A percentile compares a stretch with the other conserved stretches of the same genome.
Conservation (phyloP, 2,329 filamentous ascomycete genomes). For the Aspergillus sp. region DNA sequence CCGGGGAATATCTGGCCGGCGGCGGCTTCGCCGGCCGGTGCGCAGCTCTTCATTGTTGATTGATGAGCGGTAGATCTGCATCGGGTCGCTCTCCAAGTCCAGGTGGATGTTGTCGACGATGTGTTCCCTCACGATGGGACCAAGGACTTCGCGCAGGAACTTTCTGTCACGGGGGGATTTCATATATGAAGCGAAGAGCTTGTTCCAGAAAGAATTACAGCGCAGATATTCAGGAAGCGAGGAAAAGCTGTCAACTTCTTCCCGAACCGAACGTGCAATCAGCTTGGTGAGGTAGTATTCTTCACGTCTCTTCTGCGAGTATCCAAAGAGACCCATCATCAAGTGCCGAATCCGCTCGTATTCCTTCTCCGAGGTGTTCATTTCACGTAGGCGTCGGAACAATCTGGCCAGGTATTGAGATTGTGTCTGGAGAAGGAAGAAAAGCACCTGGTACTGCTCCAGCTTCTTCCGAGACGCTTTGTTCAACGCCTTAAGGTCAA, state of each 20-base stretch:
- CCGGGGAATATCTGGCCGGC: slow-evolving; percentile 75
- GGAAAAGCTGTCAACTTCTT: slow-evolving; percentile 69
- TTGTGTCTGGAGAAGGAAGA: slow-evolving; percentile 95
- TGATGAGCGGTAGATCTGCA: slow-evolving; percentile 90
- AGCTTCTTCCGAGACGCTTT: slow-evolving; percentile 93
- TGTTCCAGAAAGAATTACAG: slow-evolving; percentile 88
- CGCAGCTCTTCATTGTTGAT: slow-evolving; percentile 97
- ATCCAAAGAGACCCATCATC: slow-evolving; percentile 94
- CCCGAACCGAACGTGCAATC: slow-evolving; percentile 69
- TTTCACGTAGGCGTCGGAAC: slow-evolving; percentile 74
- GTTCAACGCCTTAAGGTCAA: slow-evolving; percentile 94
- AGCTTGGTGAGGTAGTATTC: slow-evolving; percentile 95
- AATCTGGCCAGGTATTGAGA: slow-evolving; percentile 86
- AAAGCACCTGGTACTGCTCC: slow-evolving; percentile 93
- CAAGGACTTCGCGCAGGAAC: slow-evolving; percentile 78
- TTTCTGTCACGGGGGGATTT: slow-evolving; percentile 87
- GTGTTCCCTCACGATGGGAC: slow-evolving; percentile 77
- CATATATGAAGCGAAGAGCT: slow-evolving; percentile 76
- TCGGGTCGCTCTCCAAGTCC: slow-evolving; percentile 90
- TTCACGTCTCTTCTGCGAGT: slow-evolving; percentile 91
- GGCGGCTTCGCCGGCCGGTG: slow-evolving; percentile 72
- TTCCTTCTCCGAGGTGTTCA: slow-evolving; percentile 81
- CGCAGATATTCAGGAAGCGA: slow-evolving; percentile 77
- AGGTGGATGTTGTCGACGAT: slow-evolving; percentile 86
- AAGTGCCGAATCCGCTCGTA: slow-evolving; percentile 85